phyloP scores from a whole-genome alignment of 2,329 filamentous ascomycete species.

The Coniochaeta hoffmannii region DNA sequence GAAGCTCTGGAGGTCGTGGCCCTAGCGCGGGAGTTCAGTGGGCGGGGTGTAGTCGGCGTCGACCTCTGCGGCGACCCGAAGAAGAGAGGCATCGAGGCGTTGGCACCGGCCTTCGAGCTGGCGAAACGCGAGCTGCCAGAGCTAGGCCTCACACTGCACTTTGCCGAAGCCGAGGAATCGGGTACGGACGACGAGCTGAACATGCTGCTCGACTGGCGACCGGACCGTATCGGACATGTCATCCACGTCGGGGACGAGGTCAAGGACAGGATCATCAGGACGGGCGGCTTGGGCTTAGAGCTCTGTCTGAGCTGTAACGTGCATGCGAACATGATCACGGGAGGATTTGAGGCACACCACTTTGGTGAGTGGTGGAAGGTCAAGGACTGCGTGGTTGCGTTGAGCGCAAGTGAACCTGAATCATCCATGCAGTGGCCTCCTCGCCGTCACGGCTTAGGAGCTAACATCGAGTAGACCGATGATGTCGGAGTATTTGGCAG shows the following conservation, averaged over 20 bases:
- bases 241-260: slow-evolving; percentile 61
- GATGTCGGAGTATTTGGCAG: slow-evolving; percentile 79
- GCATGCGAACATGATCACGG: slow-evolving; percentile 62
- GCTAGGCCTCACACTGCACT: slow-evolving; percentile 66
- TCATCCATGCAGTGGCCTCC: background rate
- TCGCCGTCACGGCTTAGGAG: background rate
- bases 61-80: slow-evolving; percentile 75
- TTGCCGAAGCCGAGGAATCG: slow-evolving; percentile 60
- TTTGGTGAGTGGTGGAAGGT: slow-evolving; percentile 65
- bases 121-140: slow-evolving; percentile 40
- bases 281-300: slow-evolving; percentile 57
- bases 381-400: slow-evolving; percentile 51
- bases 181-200: slow-evolving; percentile 52
- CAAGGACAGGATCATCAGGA: slow-evolving; percentile 48
- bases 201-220: slow-evolving; percentile 56
- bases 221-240: slow-evolving; percentile 68
- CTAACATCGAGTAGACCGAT: slow-evolving; percentile 53
- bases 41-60: slow-evolving; percentile 58
- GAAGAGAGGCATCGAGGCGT: slow-evolving; percentile 51
- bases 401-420: slow-evolving; percentile 50
- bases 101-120: slow-evolving; percentile 49
- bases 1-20: slow-evolving; percentile 58
- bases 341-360: slow-evolving; percentile 63
- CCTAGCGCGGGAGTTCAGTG: slow-evolving; percentile 49
- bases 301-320: slow-evolving; percentile 78